Evolutionary conservation across 768 basidiomycete species (phyloP), one percentile per base, ranked within the genome.

Genomic region (Lyophyllum decastes): DNA sequence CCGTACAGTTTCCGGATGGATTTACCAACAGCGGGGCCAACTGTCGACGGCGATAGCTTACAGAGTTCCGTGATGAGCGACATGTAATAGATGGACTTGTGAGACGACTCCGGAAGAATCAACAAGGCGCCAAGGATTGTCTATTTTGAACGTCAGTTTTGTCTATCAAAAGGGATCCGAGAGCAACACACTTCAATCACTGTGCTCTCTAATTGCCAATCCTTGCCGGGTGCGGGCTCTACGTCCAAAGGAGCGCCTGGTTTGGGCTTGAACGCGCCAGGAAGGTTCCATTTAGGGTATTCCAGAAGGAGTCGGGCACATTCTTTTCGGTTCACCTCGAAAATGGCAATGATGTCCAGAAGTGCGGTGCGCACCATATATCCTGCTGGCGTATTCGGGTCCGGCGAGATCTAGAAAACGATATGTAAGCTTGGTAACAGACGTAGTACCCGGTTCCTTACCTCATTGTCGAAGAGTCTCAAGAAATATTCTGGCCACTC

Each of bases 21-120:
- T 72, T 98, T 94, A 59, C 97, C 97, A 19, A 99, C 93, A 1
- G 95, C 94, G 0, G 97, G 97, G 4, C 97, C 97, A 49, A 95
- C 90, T 2, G 94, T 96, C 6, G 83, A 80, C 0, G 96, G 95
- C 0, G 92, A 91, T n/a, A 95, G 76, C 69, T 97, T 96, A 75
- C 95, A 98, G 8, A 99, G 77, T 67, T 99, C 96, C 21, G 92
- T 92, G 57, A 98, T 89, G 53, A 98, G 78, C 3, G 90, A 78
- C 58, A 89, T 87, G 68, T 97, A 93, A 71, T 97, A 98, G 7
- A 96, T 77, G 0, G 90, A 77, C 68, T 90, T 90, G 65, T 88
- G 84, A 0, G 84, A 78, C 4, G 95, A 76, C 61, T 88, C 84
- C 0, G 97, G 96, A 9, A 97, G 76, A 19, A 89, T 68, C 63